Percentiles rank a stretch among this genome's conserved stretches.
Evolutionary conservation across 2,329 filamentous ascomycete species (phyloP).

Genomic region (Eutypa lata): DNA sequence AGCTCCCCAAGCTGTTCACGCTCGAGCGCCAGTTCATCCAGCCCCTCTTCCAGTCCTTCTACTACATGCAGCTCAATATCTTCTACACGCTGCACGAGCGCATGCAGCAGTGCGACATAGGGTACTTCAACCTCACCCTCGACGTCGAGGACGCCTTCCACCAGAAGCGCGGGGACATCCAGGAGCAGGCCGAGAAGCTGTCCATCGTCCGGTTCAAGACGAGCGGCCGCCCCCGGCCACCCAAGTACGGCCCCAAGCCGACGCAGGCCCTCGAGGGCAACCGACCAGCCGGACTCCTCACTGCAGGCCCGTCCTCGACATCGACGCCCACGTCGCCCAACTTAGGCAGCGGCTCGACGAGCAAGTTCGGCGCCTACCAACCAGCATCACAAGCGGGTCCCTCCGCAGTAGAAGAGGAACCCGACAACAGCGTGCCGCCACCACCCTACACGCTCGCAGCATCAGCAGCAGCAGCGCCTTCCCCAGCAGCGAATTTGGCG

Average conservation of each 20-base stretch:
- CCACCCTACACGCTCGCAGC: slow-evolving; percentile 65
- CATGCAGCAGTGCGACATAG: slow-evolving; percentile 97
- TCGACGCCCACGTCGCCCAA: not conserved
- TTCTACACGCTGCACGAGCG: slow-evolving; percentile 98
- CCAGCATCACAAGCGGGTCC: slow-evolving; percentile 24
- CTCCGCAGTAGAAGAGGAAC: slow-evolving; percentile 30
- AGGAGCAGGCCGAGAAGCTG: slow-evolving; percentile 79
- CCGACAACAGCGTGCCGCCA: slow-evolving; percentile 57
- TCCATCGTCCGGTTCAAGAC: slow-evolving; percentile 90
- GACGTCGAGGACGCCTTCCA: slow-evolving; percentile 91
- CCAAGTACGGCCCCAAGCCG: slow-evolving; percentile 56
- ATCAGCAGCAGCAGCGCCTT: slow-evolving; percentile 31
- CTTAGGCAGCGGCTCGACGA: not conserved
- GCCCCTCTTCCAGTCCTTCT: slow-evolving; percentile 97
- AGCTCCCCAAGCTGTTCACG: slow-evolving; percentile 85
- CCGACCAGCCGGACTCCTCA: slow-evolving; percentile 42
- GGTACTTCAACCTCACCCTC: slow-evolving; percentile 89
- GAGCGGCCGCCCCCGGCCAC: slow-evolving; percentile 64
- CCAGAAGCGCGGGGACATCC: slow-evolving; percentile 82
- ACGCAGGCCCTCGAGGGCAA: slow-evolving; percentile 28
- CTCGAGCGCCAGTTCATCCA: slow-evolving; percentile 94
- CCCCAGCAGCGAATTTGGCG: slow-evolving; percentile 19
- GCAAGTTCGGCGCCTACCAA: slow-evolving; percentile 1
- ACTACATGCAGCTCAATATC: slow-evolving; percentile 99
- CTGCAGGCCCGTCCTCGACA: slow-evolving; percentile 37